Conservation (phyloP, 2,329 filamentous ascomycete species). For the Cercospora janseana region DNA sequence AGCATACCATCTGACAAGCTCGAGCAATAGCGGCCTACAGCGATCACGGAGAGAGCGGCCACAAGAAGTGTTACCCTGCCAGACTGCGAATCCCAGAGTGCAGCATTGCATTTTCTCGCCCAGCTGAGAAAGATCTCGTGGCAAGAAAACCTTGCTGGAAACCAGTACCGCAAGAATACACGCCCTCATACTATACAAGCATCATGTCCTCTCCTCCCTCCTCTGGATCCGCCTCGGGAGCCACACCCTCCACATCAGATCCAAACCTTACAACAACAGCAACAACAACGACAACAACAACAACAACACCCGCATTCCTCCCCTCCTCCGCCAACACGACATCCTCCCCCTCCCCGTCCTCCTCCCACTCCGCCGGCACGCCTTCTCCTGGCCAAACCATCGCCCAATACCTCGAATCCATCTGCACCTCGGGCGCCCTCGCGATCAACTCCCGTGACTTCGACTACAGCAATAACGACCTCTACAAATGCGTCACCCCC, state of each 20-base stretch:
- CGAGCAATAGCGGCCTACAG: too few species aligned
- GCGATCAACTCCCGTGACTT: constrained; percentile 17
- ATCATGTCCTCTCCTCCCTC: background rate
- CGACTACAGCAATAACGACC: constrained; percentile 9
- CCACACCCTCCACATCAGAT: constrained; percentile 8
- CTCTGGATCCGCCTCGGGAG: background rate
- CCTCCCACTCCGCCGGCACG: background rate
- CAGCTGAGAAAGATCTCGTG: too few species aligned
- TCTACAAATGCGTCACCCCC: constrained; percentile 15
- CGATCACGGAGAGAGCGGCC: too few species aligned
- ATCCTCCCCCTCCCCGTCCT: background rate
- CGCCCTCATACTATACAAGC: background rate
- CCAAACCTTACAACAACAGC: too few species aligned
- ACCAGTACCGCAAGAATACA: background rate
- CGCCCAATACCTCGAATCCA: constrained; percentile 16
- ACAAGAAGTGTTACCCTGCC: too few species aligned
- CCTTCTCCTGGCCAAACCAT: constrained; percentile 8
- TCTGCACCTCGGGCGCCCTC: constrained; percentile 11
- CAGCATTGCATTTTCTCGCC: too few species aligned
- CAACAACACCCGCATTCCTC: too few species aligned
- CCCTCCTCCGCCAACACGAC: too few species aligned
- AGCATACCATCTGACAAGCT: too few species aligned
- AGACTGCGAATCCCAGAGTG: too few species aligned
- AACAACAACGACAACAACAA: too few species aligned
- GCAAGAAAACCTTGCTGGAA: background rate